Conservation (phyloP, 2,329 filamentous ascomycete species). For the Dactylellina sp. region DNA sequence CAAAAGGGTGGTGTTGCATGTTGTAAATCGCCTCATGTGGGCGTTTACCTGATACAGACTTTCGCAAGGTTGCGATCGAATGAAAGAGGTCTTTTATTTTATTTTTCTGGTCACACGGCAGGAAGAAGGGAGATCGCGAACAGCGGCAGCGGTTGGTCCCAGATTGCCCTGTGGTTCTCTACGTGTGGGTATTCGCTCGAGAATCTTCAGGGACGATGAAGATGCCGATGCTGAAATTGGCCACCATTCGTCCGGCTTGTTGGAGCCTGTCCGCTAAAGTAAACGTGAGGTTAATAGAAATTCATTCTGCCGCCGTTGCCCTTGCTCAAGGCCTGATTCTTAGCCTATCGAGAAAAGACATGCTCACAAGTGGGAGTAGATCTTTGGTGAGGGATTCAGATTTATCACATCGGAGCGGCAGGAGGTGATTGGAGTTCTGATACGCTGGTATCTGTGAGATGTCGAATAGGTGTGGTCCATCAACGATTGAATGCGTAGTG, state of each 20-base stretch:
- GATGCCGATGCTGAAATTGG: constrained; percentile 4
- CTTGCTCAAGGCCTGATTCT: constrained; percentile 4
- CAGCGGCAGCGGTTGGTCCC: constrained; percentile 29
- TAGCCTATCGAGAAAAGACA: constrained; percentile 3
- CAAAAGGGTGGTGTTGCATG: constrained; percentile 32
- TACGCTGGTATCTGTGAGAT: too few relatives aligned
- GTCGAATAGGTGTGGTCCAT: constrained; percentile 27
- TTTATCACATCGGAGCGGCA: constrained; percentile 16
- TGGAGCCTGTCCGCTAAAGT: constrained; percentile 7
- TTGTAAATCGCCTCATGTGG: constrained; percentile 30
- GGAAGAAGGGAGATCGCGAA: constrained; percentile 45
- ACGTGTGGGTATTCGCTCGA: constrained; percentile 4
- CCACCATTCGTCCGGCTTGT: constrained; percentile 9
- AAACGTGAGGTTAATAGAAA: too few relatives aligned
- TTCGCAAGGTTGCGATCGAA: constrained; percentile 4
- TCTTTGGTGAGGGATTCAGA: constrained; percentile 3
- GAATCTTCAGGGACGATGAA: constrained; percentile 29
- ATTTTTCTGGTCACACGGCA: constrained; percentile 42
- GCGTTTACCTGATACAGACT: constrained; percentile 16
- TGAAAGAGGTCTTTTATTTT: constrained; percentile 18
- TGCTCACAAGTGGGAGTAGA: constrained; percentile 18
- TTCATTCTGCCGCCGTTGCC: constrained; percentile 35
- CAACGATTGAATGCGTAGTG: constrained; percentile 42
- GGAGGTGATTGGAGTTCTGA: constrained; percentile 25
- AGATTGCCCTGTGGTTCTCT: too few relatives aligned